Conservation (phyloP, 2,329 filamentous ascomycete genomes). For the Phyllosticta ampelicida region DNA sequence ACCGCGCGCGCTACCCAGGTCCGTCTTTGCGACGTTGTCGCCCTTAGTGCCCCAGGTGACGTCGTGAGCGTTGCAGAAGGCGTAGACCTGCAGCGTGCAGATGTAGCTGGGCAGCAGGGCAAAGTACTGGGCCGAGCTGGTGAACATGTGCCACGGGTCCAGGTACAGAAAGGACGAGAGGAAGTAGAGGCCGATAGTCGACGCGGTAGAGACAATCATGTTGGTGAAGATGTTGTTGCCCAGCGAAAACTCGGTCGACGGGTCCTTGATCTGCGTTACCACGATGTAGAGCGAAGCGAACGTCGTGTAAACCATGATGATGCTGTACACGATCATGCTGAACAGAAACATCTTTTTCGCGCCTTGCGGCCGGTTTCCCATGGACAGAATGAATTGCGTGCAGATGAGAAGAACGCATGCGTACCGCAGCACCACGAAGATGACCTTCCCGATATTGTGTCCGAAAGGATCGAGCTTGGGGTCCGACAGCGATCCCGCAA, state of each 20-base stretch:
- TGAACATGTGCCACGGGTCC: conserved; percentile 99
- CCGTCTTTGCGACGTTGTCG: conserved; percentile 88
- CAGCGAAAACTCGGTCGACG: conserved; percentile 43
- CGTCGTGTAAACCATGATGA: conserved; percentile 94
- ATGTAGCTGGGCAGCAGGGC: conserved; percentile 86
- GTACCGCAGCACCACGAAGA: conserved; percentile 83
- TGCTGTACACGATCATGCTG: conserved; percentile 77
- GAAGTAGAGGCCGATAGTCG: conserved; percentile 89
- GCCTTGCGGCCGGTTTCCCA: conserved; percentile 92
- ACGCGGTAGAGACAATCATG: conserved; percentile 78
- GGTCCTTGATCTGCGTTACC: conserved; percentile 58
- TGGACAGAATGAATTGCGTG: conserved; percentile 90
- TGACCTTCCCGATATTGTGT: conserved; percentile 68
- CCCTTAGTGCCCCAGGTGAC: conserved; percentile 99
- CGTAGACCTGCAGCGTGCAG: conserved; percentile 94
- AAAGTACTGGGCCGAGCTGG: conserved; percentile 83
- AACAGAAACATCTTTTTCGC: conserved; percentile 81
- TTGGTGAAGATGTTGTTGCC: conserved; percentile 92
- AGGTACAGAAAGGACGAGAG: conserved; percentile 93
- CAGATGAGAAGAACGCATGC: conserved; percentile 77
- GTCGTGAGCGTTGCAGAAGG: conserved; percentile 98
- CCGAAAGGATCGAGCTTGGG: conserved; percentile 78
- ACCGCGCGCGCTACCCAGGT: conserved; percentile 76
- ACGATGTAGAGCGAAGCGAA: conserved; percentile 88
- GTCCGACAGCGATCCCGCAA: conserved; percentile 81